Evolutionary conservation across 2,329 filamentous ascomycete genomes (phyloP).

Genomic region (Trichoderma sp.): DNA sequence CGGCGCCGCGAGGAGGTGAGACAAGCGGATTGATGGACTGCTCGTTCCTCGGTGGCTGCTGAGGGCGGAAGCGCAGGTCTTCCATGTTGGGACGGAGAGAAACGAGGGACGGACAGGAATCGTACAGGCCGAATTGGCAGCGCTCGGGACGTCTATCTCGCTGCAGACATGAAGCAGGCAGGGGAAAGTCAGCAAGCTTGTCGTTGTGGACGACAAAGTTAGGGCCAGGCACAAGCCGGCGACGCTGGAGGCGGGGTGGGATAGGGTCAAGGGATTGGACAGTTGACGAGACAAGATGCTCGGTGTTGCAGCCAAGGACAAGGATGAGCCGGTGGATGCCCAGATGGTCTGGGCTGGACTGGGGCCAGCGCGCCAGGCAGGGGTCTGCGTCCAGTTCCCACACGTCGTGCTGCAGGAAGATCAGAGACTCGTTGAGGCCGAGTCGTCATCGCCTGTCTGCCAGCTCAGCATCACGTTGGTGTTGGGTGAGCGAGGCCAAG

Average conservation of each 20-base stretch:
- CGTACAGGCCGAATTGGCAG: constrained; percentile 40
- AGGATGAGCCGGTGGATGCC: constrained; percentile 31
- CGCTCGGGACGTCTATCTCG: constrained; percentile 31
- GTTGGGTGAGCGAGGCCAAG: not conserved
- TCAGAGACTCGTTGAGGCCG: constrained; percentile 8
- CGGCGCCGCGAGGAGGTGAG: constrained; percentile 69
- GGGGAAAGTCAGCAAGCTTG: constrained; percentile 30
- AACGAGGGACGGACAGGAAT: constrained; percentile 34
- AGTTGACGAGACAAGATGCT: constrained; percentile 17
- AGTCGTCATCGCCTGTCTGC: constrained; percentile 16
- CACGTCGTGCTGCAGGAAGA: constrained; percentile 4
- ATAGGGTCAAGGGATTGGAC: constrained; percentile 21
- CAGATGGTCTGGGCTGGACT: constrained; percentile 29
- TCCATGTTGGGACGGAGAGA: constrained; percentile 56
- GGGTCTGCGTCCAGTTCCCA: constrained; percentile 14
- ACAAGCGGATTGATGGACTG: constrained; percentile 70
- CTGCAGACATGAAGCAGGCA: constrained; percentile 39
- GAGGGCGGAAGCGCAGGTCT: constrained; percentile 73
- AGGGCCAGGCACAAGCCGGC: constrained; percentile 28
- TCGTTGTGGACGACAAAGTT: constrained; percentile 21
- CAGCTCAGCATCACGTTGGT: constrained; percentile 16
- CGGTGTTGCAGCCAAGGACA: constrained; percentile 23
- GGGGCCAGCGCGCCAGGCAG: constrained; percentile 21
- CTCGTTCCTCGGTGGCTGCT: constrained; percentile 76
- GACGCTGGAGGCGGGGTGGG: constrained; percentile 32